Conservation (phyloP, 495 filamentous ascomycete species). For the Darksidea phi region DNA sequence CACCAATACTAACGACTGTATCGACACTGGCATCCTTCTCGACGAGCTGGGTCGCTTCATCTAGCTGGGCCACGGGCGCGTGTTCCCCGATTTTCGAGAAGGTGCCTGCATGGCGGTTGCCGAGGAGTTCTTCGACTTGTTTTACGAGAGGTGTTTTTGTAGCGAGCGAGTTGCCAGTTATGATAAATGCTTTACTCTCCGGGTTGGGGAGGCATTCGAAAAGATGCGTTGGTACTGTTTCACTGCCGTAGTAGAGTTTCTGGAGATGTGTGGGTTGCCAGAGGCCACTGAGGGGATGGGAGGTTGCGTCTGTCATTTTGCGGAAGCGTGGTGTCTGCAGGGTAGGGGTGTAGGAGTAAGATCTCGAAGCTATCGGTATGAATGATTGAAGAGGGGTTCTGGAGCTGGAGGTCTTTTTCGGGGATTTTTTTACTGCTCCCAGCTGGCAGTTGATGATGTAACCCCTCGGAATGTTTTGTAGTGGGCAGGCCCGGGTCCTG, state of each 20-base stretch:
- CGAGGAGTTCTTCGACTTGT: slow-evolving; percentile 48
- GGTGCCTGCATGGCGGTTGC: slow-evolving; percentile 48
- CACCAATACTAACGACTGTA: slow-evolving; percentile 51
- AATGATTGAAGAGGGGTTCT: not conserved
- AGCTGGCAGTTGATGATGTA: too few species aligned
- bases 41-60: slow-evolving; percentile 47
- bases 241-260: slow-evolving; percentile 48
- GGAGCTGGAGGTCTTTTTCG: not conserved
- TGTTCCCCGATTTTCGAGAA: slow-evolving; percentile 51
- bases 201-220: slow-evolving; percentile 41
- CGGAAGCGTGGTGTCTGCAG: not conserved
- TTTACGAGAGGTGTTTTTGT: slow-evolving; percentile 49
- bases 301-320: slow-evolving; percentile 43
- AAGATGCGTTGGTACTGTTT: slow-evolving; percentile 48
- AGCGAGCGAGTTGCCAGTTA: slow-evolving; percentile 52
- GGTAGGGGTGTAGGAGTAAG: not conserved
- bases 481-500: too few species aligned
- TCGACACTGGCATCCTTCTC: slow-evolving; percentile 46
- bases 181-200: slow-evolving; percentile 52
- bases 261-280: slow-evolving; percentile 49
- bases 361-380: not conserved
- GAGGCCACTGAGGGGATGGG: slow-evolving; percentile 44
- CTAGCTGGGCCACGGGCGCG: slow-evolving; percentile 49
- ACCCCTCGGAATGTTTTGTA: too few species aligned
- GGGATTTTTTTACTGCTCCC: not conserved